Evolutionary conservation across 2,329 filamentous ascomycete genomes (phyloP).

Genomic region (Piedraia hortae): DNA sequence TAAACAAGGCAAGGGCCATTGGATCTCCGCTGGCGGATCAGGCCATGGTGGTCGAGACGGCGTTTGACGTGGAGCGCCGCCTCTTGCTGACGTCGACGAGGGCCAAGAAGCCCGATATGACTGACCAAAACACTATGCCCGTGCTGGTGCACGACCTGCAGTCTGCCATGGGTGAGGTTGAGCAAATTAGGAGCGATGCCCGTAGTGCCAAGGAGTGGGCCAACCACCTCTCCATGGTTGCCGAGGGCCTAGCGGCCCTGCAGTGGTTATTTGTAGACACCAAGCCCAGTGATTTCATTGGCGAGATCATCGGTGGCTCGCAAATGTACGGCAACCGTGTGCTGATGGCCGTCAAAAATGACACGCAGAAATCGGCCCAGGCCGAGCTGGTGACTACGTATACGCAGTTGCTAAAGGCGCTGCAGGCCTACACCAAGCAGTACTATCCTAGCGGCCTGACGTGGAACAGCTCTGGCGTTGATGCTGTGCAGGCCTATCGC

Average conservation of each 20-base stretch:
- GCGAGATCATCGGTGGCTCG: slow-evolving; percentile 54
- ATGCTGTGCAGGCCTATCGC: slow-evolving; percentile 42
- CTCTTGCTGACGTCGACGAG: slow-evolving; percentile 74
- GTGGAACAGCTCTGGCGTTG: slow-evolving; percentile 57
- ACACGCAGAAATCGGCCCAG: slow-evolving; percentile 42
- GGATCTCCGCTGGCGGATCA: slow-evolving; percentile 40
- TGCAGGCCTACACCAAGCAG: slow-evolving; percentile 61
- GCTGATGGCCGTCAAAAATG: slow-evolving; percentile 63
- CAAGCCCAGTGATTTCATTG: slow-evolving; percentile 68
- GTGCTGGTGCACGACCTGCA: slow-evolving; percentile 71
- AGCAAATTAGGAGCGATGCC: slow-evolving; percentile 58
- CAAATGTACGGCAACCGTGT: slow-evolving; percentile 92
- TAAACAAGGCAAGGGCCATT: slow-evolving; percentile 48
- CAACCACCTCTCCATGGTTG: slow-evolving; percentile 51
- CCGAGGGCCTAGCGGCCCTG: slow-evolving; percentile 68
- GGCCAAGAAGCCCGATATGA: slow-evolving; percentile 68
- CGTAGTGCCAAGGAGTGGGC: slow-evolving; percentile 38
- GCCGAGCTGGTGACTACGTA: slow-evolving; percentile 81
- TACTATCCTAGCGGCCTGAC: slow-evolving; percentile 52
- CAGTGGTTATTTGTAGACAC: slow-evolving; percentile 66
- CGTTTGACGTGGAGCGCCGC: slow-evolving; percentile 63
- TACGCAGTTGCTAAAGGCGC: slow-evolving; percentile 65
- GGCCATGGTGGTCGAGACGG: slow-evolving; percentile 31
- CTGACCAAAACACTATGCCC: slow-evolving; percentile 36
- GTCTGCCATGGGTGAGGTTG: slow-evolving; percentile 50